Percentiles rank a stretch among this genome's conserved stretches.
Conservation (phyloP, 78 protist genomes). For the slime mould (Dictyostelium discoideum) region DNA sequence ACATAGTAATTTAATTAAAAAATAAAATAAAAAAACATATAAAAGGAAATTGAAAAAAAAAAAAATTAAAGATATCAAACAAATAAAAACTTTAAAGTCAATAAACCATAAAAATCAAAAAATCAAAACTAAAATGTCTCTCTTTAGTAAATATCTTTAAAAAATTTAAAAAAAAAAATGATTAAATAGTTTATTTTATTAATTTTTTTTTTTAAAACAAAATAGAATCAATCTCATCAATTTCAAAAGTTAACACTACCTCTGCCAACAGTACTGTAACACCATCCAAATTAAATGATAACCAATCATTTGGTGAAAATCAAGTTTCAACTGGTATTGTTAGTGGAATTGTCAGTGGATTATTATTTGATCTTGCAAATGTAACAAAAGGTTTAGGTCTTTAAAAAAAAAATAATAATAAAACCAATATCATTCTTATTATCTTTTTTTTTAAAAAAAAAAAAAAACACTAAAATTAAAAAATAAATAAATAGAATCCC, state of each 20-base stretch:
- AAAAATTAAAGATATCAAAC: no score
- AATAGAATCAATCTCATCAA: background rate
- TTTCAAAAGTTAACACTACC: background rate
- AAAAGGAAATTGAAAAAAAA: no score
- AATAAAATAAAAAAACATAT: no score
- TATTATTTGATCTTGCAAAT: background rate
- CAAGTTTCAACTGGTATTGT: background rate
- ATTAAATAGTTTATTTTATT: no score
- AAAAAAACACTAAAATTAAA: no score
- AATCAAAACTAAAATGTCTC: background rate
- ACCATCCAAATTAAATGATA: background rate
- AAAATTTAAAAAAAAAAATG: no score
- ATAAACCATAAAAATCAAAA: no score
- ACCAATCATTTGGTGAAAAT: background rate
- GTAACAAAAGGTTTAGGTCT: background rate
- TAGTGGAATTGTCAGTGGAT: background rate
- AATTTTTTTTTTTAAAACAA: background rate
- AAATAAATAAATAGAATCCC: background rate
- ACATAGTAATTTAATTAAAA: no score
- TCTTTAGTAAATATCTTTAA: background rate
- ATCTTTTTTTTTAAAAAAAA: no score
- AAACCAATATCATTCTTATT: background rate
- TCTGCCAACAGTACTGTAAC: background rate
- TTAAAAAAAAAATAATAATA: background rate
- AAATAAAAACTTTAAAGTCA: no score